Percentiles rank a stretch among this genome's conserved stretches.
These are phyloP conservation scores for Eurotiales sp. DNA, from an alignment of 2,329 filamentous ascomycete species.

Conservation along the genomic window DNA sequence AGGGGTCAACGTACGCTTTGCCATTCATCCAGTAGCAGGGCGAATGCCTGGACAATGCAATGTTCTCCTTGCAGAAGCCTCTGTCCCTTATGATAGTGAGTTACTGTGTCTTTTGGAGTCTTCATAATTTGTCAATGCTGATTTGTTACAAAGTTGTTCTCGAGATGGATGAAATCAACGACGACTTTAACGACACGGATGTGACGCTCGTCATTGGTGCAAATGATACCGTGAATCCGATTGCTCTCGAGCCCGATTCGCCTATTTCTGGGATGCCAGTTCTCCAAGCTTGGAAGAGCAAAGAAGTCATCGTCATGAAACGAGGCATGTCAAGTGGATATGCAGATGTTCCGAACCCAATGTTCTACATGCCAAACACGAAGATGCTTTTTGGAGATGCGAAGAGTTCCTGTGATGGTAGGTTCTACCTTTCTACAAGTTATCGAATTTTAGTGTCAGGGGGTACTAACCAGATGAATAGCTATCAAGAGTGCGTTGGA, in stretches of 20 bases:
- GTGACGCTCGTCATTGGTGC: conserved; percentile 85
- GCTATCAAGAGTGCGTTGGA: conserved; percentile 15
- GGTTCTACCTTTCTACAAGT: conserved; percentile 25
- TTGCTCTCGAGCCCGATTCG: conserved; percentile 76
- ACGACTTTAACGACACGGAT: conserved; percentile 82
- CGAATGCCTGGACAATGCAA: conserved; percentile 94
- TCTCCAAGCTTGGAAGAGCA: conserved; percentile 88
- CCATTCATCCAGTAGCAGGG: conserved; percentile 85
- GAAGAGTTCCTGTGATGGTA: conserved; percentile 75
- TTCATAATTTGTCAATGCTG: background rate
- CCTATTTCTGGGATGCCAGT: conserved; percentile 92
- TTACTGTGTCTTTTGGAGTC: background rate
- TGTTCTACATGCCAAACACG: conserved; percentile 88
- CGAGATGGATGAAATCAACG: conserved; percentile 96
- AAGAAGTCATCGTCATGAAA: conserved; percentile 92
- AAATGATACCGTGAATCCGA: conserved; percentile 90
- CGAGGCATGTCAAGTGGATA: conserved; percentile 84
- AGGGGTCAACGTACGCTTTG: conserved; percentile 79
- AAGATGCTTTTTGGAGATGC: conserved; percentile 93
- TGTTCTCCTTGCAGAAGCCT: conserved; percentile 81
- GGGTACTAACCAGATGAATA: background rate
- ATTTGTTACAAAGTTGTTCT: conserved; percentile 58
- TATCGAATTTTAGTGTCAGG: background rate
- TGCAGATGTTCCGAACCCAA: conserved; percentile 85
- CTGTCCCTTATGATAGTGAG: conserved; percentile 76